phyloP scores from a whole-genome alignment of 2,329 filamentous ascomycete species.

The Cercospora janseana region DNA sequence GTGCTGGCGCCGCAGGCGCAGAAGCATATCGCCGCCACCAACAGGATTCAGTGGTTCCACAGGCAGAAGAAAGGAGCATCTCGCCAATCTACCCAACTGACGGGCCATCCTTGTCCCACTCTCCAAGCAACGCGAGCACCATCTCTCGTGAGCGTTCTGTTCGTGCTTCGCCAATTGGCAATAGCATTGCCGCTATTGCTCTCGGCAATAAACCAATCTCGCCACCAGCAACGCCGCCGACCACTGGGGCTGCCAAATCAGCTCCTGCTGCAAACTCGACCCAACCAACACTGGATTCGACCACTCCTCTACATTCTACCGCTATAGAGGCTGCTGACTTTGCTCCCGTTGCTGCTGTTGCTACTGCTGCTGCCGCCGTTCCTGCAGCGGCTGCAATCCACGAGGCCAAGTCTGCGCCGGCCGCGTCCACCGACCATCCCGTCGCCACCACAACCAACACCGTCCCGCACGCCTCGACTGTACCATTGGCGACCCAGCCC shows the following conservation, averaged over 20 bases:
- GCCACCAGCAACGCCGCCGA: not conserved
- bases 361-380: not conserved
- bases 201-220: constrained; percentile 1
- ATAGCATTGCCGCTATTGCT: constrained; percentile 11
- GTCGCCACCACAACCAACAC: no score
- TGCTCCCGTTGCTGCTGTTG: not conserved
- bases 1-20: constrained; percentile 39
- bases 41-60: constrained; percentile 16
- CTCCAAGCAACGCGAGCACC: constrained; percentile 7
- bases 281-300: not conserved
- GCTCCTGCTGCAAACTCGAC: not conserved
- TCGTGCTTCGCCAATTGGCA: constrained; percentile 5
- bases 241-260: not conserved
- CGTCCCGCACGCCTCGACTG: no score
- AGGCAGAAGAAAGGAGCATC: constrained; percentile 4
- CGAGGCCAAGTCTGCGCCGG: no score
- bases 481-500: no score
- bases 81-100: not conserved
- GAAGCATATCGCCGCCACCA: constrained; percentile 30
- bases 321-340: not conserved
- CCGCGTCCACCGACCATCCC: no score
- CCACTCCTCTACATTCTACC: not conserved
- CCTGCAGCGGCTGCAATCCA: no score
- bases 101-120: not conserved
- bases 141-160: constrained; percentile 11